A percentile compares a stretch with the other conserved stretches of the same genome.
Evolutionary conservation across 805 yeast genomes (phyloP).

Genomic region (Isabelozyma gotoi): DNA sequence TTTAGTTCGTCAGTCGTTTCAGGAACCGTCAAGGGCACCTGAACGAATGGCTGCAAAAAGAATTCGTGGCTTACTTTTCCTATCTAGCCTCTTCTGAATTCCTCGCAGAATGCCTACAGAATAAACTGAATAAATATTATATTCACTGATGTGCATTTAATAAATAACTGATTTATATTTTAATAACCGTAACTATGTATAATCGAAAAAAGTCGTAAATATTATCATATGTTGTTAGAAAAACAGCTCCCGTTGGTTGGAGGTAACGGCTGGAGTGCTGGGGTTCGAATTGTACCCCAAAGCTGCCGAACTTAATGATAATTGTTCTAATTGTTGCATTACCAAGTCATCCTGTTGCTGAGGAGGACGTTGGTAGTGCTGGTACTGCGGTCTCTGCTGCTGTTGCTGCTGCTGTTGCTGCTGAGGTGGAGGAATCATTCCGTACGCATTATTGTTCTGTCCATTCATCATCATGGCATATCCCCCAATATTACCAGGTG

Average conservation of each 20-base stretch:
- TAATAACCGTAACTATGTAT: background rate
- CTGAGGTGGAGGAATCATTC: background rate
- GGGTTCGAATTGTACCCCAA: constrained; percentile 46
- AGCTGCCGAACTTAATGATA: constrained; percentile 47
- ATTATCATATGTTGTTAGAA: constrained; percentile 11
- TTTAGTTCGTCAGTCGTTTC: too few species aligned
- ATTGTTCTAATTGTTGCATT: constrained; percentile 47
- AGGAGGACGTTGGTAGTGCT: constrained; percentile 7
- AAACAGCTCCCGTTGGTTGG: constrained; percentile 23
- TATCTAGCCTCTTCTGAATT: too few species aligned
- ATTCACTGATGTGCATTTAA: background rate
- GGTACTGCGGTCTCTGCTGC: constrained; percentile 7
- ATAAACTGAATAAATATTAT: too few species aligned
- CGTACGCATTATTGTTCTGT: background rate
- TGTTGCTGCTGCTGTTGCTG: constrained; percentile 12
- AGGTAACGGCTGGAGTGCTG: constrained; percentile 33
- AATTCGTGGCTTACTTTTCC: too few species aligned
- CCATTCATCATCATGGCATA: constrained; percentile 2
- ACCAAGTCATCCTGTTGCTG: constrained; percentile 31
- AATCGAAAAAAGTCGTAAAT: background rate
- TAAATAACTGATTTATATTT: background rate
- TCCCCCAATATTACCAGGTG: background rate
- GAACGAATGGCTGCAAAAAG: too few species aligned
- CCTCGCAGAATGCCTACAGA: too few species aligned
- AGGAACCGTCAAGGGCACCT: too few species aligned